These are phyloP conservation scores for Perkinsus olseni DNA, from an alignment of 169 alveolate species.

Conservation along the genomic window DNA sequence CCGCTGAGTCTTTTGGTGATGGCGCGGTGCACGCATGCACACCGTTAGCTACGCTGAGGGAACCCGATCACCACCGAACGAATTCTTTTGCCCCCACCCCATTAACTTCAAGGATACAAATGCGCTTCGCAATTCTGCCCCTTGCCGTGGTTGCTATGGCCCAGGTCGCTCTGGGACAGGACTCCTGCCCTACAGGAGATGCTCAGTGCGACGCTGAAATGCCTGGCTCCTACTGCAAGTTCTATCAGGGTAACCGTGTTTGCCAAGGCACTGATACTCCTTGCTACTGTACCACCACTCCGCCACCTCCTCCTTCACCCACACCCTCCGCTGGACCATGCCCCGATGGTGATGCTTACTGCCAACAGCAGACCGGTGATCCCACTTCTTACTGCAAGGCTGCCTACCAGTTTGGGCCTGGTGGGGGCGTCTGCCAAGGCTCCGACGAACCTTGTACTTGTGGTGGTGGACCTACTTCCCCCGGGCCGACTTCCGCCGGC, in stretches of 20 bases:
- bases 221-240: not conserved
- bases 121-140: not conserved
- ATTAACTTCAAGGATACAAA: no score
- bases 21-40: no score
- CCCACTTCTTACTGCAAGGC: not conserved
- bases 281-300: not conserved
- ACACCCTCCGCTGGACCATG: no score
- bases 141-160: not conserved
- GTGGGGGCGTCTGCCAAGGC: not conserved
- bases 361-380: not conserved
- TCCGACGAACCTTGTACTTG: not conserved
- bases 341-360: not conserved
- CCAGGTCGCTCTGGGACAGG: not conserved
- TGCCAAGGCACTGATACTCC: not conserved
- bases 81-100: no score
- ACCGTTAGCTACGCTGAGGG: no score
- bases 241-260: not conserved
- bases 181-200: not conserved
- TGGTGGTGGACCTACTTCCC: not conserved
- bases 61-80: no score
- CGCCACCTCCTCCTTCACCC: no score
- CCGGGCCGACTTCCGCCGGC: not conserved
- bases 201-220: not conserved
- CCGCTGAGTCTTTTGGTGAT: no score
- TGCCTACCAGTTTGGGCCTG: not conserved